Evolutionary conservation across 192 early-diverging fungal species (phyloP).

Genomic region (Funneliformis mosseae): DNA sequence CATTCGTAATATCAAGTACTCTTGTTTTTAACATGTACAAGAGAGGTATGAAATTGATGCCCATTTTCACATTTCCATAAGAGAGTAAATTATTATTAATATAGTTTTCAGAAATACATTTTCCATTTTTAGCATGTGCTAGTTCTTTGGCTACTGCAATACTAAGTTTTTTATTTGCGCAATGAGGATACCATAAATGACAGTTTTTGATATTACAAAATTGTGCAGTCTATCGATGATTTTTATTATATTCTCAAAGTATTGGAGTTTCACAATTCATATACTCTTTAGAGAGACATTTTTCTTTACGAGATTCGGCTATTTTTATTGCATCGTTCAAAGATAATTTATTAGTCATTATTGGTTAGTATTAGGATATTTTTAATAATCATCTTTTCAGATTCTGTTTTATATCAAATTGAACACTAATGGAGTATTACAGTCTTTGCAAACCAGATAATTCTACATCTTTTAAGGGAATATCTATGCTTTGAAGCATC

Average conservation of each 20-base stretch:
- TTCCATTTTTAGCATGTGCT: neutral
- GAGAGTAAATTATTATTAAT: conserved; percentile 1
- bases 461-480: neutral
- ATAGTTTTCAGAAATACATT: conserved; percentile 4
- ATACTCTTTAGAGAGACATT: neutral
- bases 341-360: conserved; percentile 8
- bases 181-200: conserved; percentile 3
- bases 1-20: neutral
- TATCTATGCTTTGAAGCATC: no score
- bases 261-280: neutral
- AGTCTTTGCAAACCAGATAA: neutral
- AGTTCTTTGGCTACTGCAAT: neutral
- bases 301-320: neutral
- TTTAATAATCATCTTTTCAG: conserved; percentile 3
- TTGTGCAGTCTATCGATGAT: neutral
- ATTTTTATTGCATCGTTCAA: neutral
- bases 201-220: neutral
- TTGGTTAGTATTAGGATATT: neutral
- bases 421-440: neutral
- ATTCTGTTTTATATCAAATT: neutral
- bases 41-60: neutral
- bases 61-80: neutral
- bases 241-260: neutral
- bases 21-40: neutral
- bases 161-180: conserved; percentile 12